phyloP scores from a whole-genome alignment of 306 rosid genomes.

The Cicer arietinum region DNA sequence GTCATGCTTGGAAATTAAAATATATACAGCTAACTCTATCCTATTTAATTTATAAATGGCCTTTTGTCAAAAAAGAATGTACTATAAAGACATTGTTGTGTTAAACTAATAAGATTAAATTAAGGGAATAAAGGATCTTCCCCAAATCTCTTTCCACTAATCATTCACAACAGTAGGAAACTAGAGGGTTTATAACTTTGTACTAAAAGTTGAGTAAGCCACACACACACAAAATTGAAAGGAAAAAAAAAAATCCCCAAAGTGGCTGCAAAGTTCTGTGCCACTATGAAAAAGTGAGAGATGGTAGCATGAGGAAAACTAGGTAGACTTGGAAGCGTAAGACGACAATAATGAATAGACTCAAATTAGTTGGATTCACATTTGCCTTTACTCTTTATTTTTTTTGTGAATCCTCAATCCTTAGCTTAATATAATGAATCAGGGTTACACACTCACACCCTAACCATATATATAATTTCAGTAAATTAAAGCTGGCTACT shows the following conservation, averaged over 20 bases:
- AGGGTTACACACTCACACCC: slow-evolving; percentile 11
- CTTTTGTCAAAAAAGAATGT: slow-evolving; percentile 15
- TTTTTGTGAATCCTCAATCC: slow-evolving; percentile 14
- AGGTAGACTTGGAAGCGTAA: slow-evolving; percentile 49
- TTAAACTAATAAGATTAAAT: slow-evolving; percentile 36
- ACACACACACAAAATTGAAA: slow-evolving; percentile 22
- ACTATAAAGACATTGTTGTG: slow-evolving; percentile 15
- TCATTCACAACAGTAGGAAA: slow-evolving; percentile 57
- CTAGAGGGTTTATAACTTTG: slow-evolving; percentile 48
- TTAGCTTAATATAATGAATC: slow-evolving; percentile 40
- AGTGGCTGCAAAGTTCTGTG: slow-evolving; percentile 44
- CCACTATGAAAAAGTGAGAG: slow-evolving; percentile 50
- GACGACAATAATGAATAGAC: slow-evolving; percentile 64
- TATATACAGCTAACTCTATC: slow-evolving; percentile 24
- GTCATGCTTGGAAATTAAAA: slow-evolving; percentile 28
- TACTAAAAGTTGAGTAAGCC: slow-evolving; percentile 60
- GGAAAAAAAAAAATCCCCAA: slow-evolving; percentile 15
- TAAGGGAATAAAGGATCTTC: slow-evolving; percentile 49
- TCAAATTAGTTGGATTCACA: slow-evolving; percentile 84
- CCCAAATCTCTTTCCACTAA: slow-evolving; percentile 51
- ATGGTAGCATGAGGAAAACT: slow-evolving; percentile 51
- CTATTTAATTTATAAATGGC: slow-evolving; percentile 27
- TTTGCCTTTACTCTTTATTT: slow-evolving; percentile 41
- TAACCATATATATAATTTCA: too few species aligned
- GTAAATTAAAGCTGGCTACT: too few species aligned